phyloP scores from a whole-genome alignment of 495 filamentous ascomycete genomes.

The Penicillium mononematosum region DNA sequence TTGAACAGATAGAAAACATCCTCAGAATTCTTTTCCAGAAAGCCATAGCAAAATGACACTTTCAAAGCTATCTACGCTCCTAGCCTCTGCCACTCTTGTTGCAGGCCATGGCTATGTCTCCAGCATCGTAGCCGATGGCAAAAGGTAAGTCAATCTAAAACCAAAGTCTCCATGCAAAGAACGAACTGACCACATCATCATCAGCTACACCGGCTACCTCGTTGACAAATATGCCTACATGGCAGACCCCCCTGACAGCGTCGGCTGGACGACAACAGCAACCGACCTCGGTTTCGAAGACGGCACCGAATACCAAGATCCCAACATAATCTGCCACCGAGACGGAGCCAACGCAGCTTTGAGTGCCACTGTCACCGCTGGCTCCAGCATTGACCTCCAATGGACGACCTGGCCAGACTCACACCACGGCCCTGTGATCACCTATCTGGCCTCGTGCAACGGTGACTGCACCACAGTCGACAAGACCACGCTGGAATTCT shows the following conservation, averaged over 20 bases:
- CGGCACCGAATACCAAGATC: constrained; percentile 44
- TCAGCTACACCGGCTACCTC: constrained; percentile 37
- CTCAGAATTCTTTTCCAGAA: not conserved
- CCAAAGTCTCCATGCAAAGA: not conserved
- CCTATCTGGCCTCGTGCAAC: constrained; percentile 70
- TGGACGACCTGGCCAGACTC: constrained; percentile 67
- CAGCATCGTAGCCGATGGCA: constrained; percentile 55
- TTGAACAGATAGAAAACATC: not conserved
- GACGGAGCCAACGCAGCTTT: constrained; percentile 51
- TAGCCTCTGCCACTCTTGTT: constrained; percentile 48
- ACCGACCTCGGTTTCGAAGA: constrained; percentile 60
- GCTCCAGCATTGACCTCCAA: constrained; percentile 53
- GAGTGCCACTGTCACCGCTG: constrained; percentile 53
- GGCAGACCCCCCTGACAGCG: constrained; percentile 47
- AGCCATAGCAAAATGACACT: constrained; percentile 22
- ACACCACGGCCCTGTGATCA: constrained; percentile 69
- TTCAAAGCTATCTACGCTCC: constrained; percentile 30
- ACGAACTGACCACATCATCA: constrained; percentile 4
- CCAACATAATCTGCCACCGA: constrained; percentile 70
- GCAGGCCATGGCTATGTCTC: constrained; percentile 58
- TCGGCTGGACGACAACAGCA: constrained; percentile 56
- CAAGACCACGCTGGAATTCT: constrained; percentile 62
- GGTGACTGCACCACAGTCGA: constrained; percentile 63
- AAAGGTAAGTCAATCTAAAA: constrained; percentile 24
- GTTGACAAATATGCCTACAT: constrained; percentile 34